Percentiles rank a stretch among this genome's conserved stretches.
These are phyloP conservation scores for Tetramitus jugosus DNA, from an alignment of 208 protist genomes.

Conservation along the genomic window DNA sequence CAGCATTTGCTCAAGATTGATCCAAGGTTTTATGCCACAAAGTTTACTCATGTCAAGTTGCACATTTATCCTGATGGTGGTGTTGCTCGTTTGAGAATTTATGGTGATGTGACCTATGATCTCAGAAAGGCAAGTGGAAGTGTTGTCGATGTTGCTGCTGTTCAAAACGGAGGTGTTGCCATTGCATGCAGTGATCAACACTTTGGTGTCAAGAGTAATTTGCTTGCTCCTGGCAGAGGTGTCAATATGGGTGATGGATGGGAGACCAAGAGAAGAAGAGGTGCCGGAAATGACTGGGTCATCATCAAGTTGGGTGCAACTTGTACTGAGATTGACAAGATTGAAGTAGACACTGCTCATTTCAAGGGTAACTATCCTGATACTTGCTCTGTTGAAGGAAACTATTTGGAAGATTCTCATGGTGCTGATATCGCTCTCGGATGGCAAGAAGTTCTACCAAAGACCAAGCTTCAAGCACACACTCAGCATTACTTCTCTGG, in stretches of 20 bases:
- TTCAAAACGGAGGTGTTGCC: background rate
- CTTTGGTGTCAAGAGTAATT: background rate
- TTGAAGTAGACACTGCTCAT: slow-evolving; percentile 35
- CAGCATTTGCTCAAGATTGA: background rate
- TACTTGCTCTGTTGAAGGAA: slow-evolving; percentile 26
- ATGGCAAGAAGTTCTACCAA: background rate
- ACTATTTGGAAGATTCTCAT: background rate
- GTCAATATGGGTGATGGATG: slow-evolving; percentile 35
- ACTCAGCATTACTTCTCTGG: background rate
- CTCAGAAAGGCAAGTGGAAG: background rate
- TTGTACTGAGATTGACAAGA: background rate
- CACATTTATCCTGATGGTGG: background rate
- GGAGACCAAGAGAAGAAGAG: slow-evolving; percentile 28
- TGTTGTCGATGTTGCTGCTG: background rate
- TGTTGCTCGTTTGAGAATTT: background rate
- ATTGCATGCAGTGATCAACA: background rate
- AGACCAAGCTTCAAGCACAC: background rate
- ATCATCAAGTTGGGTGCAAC: slow-evolving; percentile 27
- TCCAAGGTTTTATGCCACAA: background rate
- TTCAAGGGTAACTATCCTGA: slow-evolving; percentile 40
- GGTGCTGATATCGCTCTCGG: background rate
- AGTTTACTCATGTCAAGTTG: background rate
- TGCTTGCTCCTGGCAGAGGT: slow-evolving; percentile 24
- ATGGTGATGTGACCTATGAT: background rate
- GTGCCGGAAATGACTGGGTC: slow-evolving; percentile 26